Conservation (phyloP, 768 basidiomycete species). For the Chlorophyllum brunneum region DNA sequence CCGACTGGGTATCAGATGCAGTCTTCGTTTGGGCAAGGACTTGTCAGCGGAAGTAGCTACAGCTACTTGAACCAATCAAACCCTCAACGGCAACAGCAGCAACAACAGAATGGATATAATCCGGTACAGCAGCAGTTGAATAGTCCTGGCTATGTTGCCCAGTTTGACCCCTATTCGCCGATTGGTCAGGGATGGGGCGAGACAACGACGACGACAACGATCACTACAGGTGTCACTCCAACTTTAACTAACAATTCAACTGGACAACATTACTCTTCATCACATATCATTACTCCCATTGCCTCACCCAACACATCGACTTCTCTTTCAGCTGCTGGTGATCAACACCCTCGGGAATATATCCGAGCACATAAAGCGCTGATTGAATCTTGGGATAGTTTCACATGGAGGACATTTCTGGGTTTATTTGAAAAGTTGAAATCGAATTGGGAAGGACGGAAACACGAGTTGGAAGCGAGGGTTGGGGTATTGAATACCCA, state of each 20-base stretch:
- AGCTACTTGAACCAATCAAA: slow-evolving; percentile 28
- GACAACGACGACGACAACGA: slow-evolving; percentile 14
- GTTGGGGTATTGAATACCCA: slow-evolving; percentile 35
- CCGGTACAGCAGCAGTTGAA: slow-evolving; percentile 46
- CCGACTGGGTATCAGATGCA: slow-evolving; percentile 40
- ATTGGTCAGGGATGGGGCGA: slow-evolving; percentile 41
- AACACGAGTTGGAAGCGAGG: slow-evolving; percentile 48
- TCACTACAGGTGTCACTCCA: slow-evolving; percentile 17
- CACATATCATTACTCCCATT: slow-evolving; percentile 4
- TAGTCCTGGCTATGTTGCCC: slow-evolving; percentile 43
- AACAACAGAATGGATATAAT: slow-evolving; percentile 29
- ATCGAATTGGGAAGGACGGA: slow-evolving; percentile 59
- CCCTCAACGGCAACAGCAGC: slow-evolving; percentile 23
- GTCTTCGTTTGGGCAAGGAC: slow-evolving; percentile 51
- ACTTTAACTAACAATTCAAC: slow-evolving; percentile 8
- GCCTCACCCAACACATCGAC: slow-evolving; percentile 11
- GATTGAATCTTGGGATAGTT: slow-evolving; percentile 68
- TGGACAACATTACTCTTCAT: slow-evolving; percentile 5
- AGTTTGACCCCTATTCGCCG: slow-evolving; percentile 51
- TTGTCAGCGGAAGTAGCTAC: slow-evolving; percentile 37
- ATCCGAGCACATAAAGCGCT: slow-evolving; percentile 63
- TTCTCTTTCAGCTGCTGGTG: slow-evolving; percentile 29
- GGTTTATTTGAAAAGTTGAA: slow-evolving; percentile 61
- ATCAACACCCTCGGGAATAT: slow-evolving; percentile 64
- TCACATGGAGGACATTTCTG: slow-evolving; percentile 70